Percentiles rank a stretch among this genome's conserved stretches.
Evolutionary conservation across 345 rosid genomes (phyloP).

Genomic region (Dipteronia sinensis): DNA sequence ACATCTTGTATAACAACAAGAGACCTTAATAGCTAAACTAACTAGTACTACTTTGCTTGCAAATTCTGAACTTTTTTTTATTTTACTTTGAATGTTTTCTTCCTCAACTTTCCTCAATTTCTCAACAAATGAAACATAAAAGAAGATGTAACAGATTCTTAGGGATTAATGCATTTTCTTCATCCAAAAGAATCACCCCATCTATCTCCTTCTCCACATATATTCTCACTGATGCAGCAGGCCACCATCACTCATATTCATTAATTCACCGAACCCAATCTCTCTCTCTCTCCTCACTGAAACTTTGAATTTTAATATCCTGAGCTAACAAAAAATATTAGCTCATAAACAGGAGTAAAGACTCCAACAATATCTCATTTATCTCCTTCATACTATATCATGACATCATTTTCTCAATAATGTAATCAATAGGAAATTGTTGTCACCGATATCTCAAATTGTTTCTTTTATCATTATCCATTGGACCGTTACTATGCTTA

Average conservation of each 20-base stretch:
- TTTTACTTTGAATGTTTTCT: not conserved
- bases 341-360: not conserved
- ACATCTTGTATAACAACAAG: not conserved
- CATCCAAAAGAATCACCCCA: not conserved
- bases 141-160: no score
- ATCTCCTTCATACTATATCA: not conserved
- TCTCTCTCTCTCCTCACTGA: not conserved
- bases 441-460: not conserved
- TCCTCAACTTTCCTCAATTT: not conserved
- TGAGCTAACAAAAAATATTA: no score
- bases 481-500: not conserved
- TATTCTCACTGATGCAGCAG: not conserved
- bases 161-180: not conserved
- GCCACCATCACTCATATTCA: not conserved
- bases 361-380: not conserved
- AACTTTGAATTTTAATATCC: not conserved
- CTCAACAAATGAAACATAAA: not conserved
- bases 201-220: not conserved
- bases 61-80: not conserved
- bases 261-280: not conserved
- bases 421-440: not conserved
- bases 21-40: not conserved
- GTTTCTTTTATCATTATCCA: not conserved
- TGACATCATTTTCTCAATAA: no score
- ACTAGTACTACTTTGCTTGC: not conserved